Conservation (phyloP, 1,284 basidiomycete species). For the Lignosus rhinocerotis region DNA sequence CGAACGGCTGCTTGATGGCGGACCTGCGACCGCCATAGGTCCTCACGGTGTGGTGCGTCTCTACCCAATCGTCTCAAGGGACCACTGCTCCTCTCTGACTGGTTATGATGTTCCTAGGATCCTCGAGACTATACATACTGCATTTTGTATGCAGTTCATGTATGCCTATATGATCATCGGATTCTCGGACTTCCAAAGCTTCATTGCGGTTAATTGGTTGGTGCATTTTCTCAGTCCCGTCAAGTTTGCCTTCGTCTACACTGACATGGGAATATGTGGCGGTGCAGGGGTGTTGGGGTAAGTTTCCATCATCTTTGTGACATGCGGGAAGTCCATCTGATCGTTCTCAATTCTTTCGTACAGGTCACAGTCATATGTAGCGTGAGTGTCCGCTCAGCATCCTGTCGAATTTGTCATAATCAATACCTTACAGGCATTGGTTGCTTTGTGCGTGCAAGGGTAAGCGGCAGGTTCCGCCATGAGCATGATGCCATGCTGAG, state of each 20-base stretch:
- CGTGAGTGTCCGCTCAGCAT: not conserved
- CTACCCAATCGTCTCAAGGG: not conserved
- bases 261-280: not conserved
- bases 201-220: conserved; percentile 16
- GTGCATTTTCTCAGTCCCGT: not conserved
- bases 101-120: conserved; percentile 5
- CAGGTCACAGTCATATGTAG: conserved; percentile 18
- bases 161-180: conserved; percentile 22
- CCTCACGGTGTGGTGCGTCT: not conserved
- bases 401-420: not conserved
- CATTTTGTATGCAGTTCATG: conserved; percentile 23
- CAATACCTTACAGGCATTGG: conserved; percentile 3
- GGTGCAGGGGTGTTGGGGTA: conserved; percentile 15
- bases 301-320: not conserved
- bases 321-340: not conserved
- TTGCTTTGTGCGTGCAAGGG: conserved; percentile 22
- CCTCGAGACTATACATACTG: conserved; percentile 22
- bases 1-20: not conserved
- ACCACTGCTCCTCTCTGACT: not conserved
- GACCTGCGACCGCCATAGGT: not conserved
- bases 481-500: not conserved
- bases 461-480: not conserved
- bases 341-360: not conserved
- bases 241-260: not conserved
- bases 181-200: conserved; percentile 13